phyloP scores from a whole-genome alignment of 139 green algal genomes.

The Klebsormidium nitens region DNA sequence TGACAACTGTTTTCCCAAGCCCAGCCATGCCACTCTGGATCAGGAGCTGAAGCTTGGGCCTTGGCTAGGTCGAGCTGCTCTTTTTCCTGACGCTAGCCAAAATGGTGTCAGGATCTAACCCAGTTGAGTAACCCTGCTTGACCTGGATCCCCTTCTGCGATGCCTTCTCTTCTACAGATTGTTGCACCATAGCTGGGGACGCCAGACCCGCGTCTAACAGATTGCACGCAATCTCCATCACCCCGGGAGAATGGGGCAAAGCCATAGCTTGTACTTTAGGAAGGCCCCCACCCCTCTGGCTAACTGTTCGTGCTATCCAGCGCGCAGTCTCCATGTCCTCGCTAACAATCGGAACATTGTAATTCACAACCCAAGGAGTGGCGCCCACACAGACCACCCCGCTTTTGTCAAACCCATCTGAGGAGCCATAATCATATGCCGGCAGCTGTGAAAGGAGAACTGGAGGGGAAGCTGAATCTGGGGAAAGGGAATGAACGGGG shows the following conservation, averaged over 20 bases:
- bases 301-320: conserved; percentile 53
- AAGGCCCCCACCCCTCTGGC: conserved; percentile 61
- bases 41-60: no score
- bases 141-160: no score
- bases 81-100: no score
- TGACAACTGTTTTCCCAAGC: no score
- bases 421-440: conserved; percentile 23
- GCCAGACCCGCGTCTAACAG: no score
- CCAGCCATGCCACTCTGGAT: no score
- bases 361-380: conserved; percentile 69
- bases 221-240: conserved; percentile 75
- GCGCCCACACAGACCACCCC: conserved; percentile 61
- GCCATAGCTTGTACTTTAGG: conserved; percentile 65
- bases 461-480: background rate
- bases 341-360: conserved; percentile 60
- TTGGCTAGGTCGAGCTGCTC: no score
- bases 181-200: no score
- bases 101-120: no score
- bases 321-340: conserved; percentile 40
- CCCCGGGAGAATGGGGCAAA: conserved; percentile 48
- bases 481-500: conserved; percentile 16
- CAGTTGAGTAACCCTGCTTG: no score
- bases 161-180: no score
- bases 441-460: background rate
- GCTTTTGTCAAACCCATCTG: background rate